Base-by-base conservation (phyloP, 768 basidiomycete species). In the Podaxis rugospora region DNA sequence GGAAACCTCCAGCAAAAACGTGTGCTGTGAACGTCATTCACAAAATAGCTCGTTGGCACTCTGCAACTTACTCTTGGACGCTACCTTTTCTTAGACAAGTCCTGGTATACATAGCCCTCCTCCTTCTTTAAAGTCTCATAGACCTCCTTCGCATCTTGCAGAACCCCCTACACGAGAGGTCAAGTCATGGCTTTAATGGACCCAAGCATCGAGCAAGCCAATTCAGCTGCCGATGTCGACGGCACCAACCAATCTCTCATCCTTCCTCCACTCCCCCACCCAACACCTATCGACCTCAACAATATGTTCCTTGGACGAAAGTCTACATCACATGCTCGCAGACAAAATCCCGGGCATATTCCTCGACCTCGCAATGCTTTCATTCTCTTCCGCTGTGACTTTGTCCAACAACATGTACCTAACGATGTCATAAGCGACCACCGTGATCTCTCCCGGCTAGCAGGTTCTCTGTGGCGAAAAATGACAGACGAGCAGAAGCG, bases 301-400 rank as follows among this genome's bases (percentile, higher is more conserved):
- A 42, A 25, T 18, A n/a, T 59, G 11, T 51, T 52, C 32, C 23
- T 39, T 11, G 13, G 36, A 21, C 47, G 23, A 2, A 51, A 51
- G 21, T 16, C 36, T 18, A 83, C 82, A 65, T 79, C 80, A 6
- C 83, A 84, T 64, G 76, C 80, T 0, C 74, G 77, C 44, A 80
- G 79, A 44, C 80, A 78, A 55, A 78, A 82, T 1, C 57, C 67
- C 4, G 80, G 75, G 4, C 89, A 90, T 67, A 81, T 90, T 40
- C 86, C 87, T 16, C 83, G 90, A 27, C 89, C 89, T 0, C 77
- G 86, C 14, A 92, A 92, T 70, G 86, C 89, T 0, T 92, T 92
- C 73, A 90, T 92, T 64, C 80, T 92, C 63, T 92, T 90, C 69
- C 81, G 90, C 44, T 88, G 84, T 68, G 84, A 90, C 68, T 85